Evolutionary conservation across 169 alveolate genomes (phyloP).

Genomic region (Amoebophrya sp.): DNA sequence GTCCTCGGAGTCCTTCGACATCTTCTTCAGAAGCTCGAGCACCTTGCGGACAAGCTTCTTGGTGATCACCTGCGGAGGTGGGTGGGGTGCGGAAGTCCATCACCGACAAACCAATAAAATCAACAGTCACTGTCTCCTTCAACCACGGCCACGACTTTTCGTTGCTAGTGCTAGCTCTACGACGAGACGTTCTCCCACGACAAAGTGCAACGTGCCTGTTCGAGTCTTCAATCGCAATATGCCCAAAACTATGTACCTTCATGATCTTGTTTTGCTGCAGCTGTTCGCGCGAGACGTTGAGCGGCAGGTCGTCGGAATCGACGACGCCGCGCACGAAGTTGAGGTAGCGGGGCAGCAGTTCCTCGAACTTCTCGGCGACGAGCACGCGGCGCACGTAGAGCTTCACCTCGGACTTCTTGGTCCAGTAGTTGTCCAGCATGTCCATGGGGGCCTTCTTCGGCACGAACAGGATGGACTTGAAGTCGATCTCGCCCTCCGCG

Average conservation of each 20-base stretch:
- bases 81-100: too few relatives aligned
- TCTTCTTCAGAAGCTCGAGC: slow-evolving; percentile 77
- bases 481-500: slow-evolving; percentile 99
- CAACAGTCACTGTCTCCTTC: too few relatives aligned
- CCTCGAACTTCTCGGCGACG: slow-evolving; percentile 83
- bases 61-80: slow-evolving; percentile 53
- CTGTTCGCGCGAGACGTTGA: slow-evolving; percentile 64
- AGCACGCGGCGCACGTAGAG: slow-evolving; percentile 80
- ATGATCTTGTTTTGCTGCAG: slow-evolving; percentile 80
- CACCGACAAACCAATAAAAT: too few relatives aligned
- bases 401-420: slow-evolving; percentile 64
- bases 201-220: too few relatives aligned
- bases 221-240: too few relatives aligned
- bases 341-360: slow-evolving; percentile 82
- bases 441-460: slow-evolving; percentile 86
- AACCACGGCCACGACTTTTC: too few relatives aligned
- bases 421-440: slow-evolving; percentile 74
- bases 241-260: slow-evolving; percentile 25
- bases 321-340: slow-evolving; percentile 86
- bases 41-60: slow-evolving; percentile 93
- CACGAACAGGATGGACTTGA: slow-evolving; percentile 86
- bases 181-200: too few relatives aligned
- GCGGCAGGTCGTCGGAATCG: slow-evolving; percentile 88
- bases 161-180: too few relatives aligned
- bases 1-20: slow-evolving; percentile 70